phyloP scores from a whole-genome alignment of 164 flowering plant species.

The grape (Vitis vinifera) region DNA sequence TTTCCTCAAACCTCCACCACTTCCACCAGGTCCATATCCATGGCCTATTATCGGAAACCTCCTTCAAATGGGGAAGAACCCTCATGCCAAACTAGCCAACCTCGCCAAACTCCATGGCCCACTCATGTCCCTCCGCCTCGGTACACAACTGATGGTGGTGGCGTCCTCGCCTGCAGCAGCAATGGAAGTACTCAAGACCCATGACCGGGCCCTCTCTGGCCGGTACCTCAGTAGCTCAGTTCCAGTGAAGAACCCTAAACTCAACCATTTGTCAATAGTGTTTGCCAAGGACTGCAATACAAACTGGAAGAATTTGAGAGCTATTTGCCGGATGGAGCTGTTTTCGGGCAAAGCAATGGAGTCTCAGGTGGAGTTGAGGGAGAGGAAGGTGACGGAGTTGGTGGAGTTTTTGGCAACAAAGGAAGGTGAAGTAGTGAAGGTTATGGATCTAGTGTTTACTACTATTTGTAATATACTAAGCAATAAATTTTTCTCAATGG shows the following conservation, averaged over 20 bases:
- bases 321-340: too few species aligned
- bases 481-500: too few species aligned
- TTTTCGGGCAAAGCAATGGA: too few species aligned
- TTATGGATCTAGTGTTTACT: too few species aligned
- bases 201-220: slow-evolving; percentile 23
- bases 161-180: slow-evolving; percentile 25
- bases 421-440: too few species aligned
- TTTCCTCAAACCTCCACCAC: background rate
- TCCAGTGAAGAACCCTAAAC: slow-evolving; percentile 4
- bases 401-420: too few species aligned
- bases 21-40: background rate
- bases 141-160: slow-evolving; percentile 22
- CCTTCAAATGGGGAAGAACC: slow-evolving; percentile 15
- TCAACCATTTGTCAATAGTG: background rate
- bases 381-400: too few species aligned
- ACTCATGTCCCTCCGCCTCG: slow-evolving; percentile 26
- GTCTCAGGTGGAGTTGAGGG: too few species aligned
- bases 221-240: slow-evolving; percentile 21
- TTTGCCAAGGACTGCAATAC: background rate
- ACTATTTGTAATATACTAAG: too few species aligned
- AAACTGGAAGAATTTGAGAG: too few species aligned
- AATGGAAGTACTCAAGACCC: slow-evolving; percentile 21
- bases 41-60: slow-evolving; percentile 26
- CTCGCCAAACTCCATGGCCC: slow-evolving; percentile 26
- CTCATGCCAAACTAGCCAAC: slow-evolving; percentile 15